phyloP scores from a whole-genome alignment of 768 basidiomycete genomes.

The Amanita phalloides region DNA sequence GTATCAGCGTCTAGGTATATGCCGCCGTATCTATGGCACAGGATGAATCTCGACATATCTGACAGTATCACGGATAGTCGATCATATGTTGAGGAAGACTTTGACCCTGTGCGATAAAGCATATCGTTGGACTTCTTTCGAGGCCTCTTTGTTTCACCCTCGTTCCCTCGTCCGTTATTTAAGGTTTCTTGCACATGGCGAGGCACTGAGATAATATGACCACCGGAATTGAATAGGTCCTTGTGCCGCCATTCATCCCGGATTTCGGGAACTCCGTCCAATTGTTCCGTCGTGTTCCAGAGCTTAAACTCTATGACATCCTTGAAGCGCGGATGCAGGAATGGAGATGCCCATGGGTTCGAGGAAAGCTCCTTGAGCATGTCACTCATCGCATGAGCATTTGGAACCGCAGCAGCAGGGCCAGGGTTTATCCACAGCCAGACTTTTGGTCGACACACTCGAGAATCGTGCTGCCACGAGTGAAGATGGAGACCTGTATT shows the following conservation, averaged over 20 bases:
- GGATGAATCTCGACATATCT: constrained; percentile 94
- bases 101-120: constrained; percentile 74
- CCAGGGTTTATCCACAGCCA: constrained; percentile 99
- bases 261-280: constrained; percentile 86
- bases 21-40: constrained; percentile 95
- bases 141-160: constrained; percentile 4
- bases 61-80: constrained; percentile 87
- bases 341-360: constrained; percentile 93
- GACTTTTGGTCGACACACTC: constrained; percentile 77
- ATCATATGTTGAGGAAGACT: constrained; percentile 78
- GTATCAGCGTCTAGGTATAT: constrained; percentile 97
- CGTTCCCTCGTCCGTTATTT: neutral
- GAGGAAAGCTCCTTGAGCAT: constrained; percentile 76
- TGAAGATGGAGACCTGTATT: constrained; percentile 75
- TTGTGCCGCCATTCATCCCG: constrained; percentile 83
- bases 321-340: constrained; percentile 87
- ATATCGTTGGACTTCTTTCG: constrained; percentile 31
- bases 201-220: constrained; percentile 60
- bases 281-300: constrained; percentile 97
- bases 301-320: constrained; percentile 91
- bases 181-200: constrained; percentile 5
- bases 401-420: constrained; percentile 85
- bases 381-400: constrained; percentile 67
- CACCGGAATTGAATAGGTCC: constrained; percentile 83
- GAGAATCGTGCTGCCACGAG: constrained; percentile 30